These are phyloP conservation scores for Spathaspora sp. DNA, from an alignment of 1,139 yeast genomes.

Conservation along the genomic window DNA sequence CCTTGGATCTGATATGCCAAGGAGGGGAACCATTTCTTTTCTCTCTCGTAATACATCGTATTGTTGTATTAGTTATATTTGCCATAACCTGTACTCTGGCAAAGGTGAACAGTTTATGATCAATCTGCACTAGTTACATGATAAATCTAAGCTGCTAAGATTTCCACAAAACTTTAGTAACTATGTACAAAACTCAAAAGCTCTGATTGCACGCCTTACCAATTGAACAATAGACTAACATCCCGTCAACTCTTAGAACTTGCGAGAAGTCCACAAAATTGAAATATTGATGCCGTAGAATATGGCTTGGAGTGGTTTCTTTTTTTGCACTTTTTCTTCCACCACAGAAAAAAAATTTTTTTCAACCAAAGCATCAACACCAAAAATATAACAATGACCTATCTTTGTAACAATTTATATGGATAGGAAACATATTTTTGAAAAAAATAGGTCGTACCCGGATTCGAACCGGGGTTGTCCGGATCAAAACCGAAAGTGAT, in stretches of 20 bases:
- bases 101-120: no score
- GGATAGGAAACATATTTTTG: not conserved
- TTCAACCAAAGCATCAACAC: not conserved
- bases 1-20: not conserved
- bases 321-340: not conserved
- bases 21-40: not conserved
- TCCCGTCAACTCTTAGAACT: no score
- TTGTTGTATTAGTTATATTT: no score
- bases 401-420: not conserved
- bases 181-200: no score
- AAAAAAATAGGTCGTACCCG: slow-evolving; percentile 70
- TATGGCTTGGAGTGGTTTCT: not conserved
- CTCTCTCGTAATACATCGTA: not conserved
- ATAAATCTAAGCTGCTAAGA: no score
- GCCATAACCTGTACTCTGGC: no score
- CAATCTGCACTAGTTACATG: no score
- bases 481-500: slow-evolving; percentile 62
- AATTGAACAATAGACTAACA: no score
- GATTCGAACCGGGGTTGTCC: slow-evolving; percentile 94
- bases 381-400: not conserved
- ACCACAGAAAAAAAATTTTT: not conserved
- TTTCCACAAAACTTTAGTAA: no score
- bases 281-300: no score
- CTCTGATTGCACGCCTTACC: no score
- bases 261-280: no score